Conservation (phyloP, 1,284 basidiomycete genomes). For the Pascua guehoae region DNA sequence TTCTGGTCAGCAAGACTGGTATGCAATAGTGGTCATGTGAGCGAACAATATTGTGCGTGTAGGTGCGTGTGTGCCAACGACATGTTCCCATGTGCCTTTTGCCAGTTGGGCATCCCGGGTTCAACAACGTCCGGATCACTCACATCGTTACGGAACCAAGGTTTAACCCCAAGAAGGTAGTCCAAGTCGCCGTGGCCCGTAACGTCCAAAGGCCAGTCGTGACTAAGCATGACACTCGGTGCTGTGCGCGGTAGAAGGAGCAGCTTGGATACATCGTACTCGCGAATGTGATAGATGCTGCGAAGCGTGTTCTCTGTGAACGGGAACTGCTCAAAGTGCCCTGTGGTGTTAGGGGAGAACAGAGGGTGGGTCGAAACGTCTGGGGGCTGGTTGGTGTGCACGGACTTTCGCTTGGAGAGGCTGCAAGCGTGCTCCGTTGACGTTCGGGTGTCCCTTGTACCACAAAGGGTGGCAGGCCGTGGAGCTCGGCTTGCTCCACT, state of each 20-base stretch:
- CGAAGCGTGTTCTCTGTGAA: conserved; percentile 65
- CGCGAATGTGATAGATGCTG: conserved; percentile 85
- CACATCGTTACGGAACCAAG: conserved; percentile 71
- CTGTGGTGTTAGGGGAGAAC: conserved; percentile 24
- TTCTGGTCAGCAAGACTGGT: conserved; percentile 5
- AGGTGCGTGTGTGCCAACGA: neutral
- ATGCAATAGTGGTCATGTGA: too few relatives aligned
- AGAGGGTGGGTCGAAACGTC: too few relatives aligned
- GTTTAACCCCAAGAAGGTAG: conserved; percentile 69
- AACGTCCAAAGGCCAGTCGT: conserved; percentile 92
- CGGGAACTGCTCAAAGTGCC: conserved; percentile 56
- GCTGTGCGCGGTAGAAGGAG: conserved; percentile 8
- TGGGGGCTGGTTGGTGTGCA: too few relatives aligned
- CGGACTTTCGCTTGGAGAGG: too few relatives aligned
- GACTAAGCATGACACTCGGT: conserved; percentile 73
- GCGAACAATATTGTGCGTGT: too few relatives aligned
- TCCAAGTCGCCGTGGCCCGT: conserved; percentile 71
- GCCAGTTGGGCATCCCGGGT: too few relatives aligned
- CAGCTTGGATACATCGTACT: conserved; percentile 69
- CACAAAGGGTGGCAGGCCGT: neutral
- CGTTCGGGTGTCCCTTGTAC: too few relatives aligned
- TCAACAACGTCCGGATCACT: conserved; percentile 19
- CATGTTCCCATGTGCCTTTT: too few relatives aligned
- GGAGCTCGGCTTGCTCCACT: neutral
- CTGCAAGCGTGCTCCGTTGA: too few relatives aligned